These are phyloP conservation scores for Torulaspora gathmanii DNA, from an alignment of 805 yeast genomes.

Conservation along the genomic window DNA sequence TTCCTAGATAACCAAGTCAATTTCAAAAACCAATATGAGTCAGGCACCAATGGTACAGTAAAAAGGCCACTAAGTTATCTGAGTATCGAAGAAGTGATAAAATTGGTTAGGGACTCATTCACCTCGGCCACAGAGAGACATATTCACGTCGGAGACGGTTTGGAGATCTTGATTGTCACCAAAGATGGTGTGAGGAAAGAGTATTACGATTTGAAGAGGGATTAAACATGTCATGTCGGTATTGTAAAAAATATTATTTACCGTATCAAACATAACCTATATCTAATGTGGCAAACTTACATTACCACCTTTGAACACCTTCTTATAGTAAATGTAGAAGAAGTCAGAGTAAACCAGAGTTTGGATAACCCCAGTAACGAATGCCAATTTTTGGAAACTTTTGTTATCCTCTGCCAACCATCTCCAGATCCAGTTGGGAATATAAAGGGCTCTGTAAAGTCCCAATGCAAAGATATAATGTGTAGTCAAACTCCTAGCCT, in stretches of 20 bases:
- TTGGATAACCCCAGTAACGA: conserved; percentile 79
- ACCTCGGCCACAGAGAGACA: conserved; percentile 97
- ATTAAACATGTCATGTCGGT: conserved; percentile 38
- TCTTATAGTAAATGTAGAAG: conserved; percentile 83
- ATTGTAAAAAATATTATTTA: conserved; percentile 1
- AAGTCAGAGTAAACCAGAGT: conserved; percentile 89
- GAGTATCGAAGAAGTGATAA: conserved; percentile 76
- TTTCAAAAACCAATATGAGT: conserved; percentile 87
- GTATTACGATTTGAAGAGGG: conserved; percentile 82
- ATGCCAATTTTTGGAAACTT: conserved; percentile 59
- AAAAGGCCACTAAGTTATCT: conserved; percentile 61
- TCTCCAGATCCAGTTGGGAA: conserved; percentile 94
- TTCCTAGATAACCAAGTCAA: conserved; percentile 96
- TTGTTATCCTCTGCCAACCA: conserved; percentile 52
- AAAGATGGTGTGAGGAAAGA: conserved; percentile 88
- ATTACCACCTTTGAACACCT: conserved; percentile 73
- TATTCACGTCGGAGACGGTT: conserved; percentile 95
- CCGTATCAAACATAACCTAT: not conserved
- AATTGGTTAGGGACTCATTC: conserved; percentile 89
- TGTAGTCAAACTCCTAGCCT: conserved; percentile 78
- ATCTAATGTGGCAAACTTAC: conserved; percentile 57
- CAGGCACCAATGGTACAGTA: conserved; percentile 63
- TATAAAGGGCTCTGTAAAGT: conserved; percentile 77
- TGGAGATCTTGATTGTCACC: conserved; percentile 85
- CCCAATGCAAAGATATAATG: conserved; percentile 96